Evolutionary conservation across 768 basidiomycete species (phyloP).

Genomic region (Mycena capillaripes): DNA sequence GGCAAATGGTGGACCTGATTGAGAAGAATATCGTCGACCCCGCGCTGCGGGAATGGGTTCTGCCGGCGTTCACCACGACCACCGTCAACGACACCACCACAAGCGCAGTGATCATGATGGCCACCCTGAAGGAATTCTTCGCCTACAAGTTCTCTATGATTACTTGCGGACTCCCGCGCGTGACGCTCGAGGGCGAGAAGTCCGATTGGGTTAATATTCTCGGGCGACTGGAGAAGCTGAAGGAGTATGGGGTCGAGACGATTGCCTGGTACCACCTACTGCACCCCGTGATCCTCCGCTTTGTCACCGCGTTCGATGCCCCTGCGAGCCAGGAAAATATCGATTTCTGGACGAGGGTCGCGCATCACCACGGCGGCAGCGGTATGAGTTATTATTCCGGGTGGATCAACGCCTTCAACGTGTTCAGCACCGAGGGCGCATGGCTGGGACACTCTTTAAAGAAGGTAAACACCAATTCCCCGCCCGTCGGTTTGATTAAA

Average conservation of each 20-base stretch:
- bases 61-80: too few species aligned
- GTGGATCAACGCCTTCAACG: slow-evolving; percentile 10
- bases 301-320: neutral
- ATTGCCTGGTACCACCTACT: neutral
- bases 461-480: neutral
- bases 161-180: neutral
- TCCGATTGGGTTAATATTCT: neutral
- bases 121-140: neutral
- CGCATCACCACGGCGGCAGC: slow-evolving; percentile 5
- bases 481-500: neutral
- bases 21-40: too few species aligned
- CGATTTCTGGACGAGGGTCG: neutral
- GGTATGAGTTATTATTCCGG: neutral
- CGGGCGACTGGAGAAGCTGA: neutral
- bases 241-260: neutral
- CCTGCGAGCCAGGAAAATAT: neutral
- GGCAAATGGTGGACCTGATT: too few species aligned
- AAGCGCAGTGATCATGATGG: too few species aligned
- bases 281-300: neutral
- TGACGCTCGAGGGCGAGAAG: neutral
- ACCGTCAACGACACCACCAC: too few species aligned
- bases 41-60: too few species aligned
- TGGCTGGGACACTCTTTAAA: slow-evolving; percentile 11
- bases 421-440: slow-evolving; percentile 2
- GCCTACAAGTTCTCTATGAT: neutral